Evolutionary conservation across 2,329 filamentous ascomycete genomes (phyloP).

Genomic region (Fusarium subtropicale): DNA sequence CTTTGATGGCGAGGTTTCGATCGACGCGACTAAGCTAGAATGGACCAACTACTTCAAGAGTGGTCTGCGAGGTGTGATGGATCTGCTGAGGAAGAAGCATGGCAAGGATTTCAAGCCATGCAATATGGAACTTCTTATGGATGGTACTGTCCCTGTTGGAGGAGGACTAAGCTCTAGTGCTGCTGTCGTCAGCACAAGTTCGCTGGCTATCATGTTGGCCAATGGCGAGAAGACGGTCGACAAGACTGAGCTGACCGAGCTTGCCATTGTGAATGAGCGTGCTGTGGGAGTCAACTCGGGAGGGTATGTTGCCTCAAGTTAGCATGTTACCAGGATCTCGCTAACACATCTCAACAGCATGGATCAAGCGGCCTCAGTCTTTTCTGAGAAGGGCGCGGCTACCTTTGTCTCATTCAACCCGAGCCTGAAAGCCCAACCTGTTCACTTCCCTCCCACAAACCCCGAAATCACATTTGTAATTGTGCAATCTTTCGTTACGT

Average conservation of each 20-base stretch:
- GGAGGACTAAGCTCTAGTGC: constrained; percentile 94
- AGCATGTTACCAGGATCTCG: background rate
- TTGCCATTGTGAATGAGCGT: constrained; percentile 94
- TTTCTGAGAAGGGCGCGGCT: constrained; percentile 86
- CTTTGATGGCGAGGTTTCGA: constrained; percentile 71
- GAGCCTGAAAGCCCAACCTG: constrained; percentile 77
- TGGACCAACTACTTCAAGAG: constrained; percentile 99
- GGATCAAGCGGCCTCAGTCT: constrained; percentile 97
- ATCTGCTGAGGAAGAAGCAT: constrained; percentile 76
- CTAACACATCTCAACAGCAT: constrained; percentile 68
- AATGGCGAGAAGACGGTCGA: constrained; percentile 83
- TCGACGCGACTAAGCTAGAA: constrained; percentile 86
- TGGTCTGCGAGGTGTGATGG: constrained; percentile 83
- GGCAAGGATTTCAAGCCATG: constrained; percentile 70
- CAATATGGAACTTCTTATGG: constrained; percentile 88
- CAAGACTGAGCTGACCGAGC: constrained; percentile 91
- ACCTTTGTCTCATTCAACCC: constrained; percentile 93
- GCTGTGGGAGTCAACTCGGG: constrained; percentile 96
- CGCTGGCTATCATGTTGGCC: constrained; percentile 86
- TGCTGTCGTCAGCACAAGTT: constrained; percentile 90
- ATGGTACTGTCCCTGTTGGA: constrained; percentile 91
- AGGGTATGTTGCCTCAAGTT: constrained; percentile 68
- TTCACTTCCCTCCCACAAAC: constrained; percentile 82
- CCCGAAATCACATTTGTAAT: constrained; percentile 92
- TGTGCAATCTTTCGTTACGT: constrained; percentile 91